Percentiles rank a stretch among this genome's conserved stretches.
These are phyloP conservation scores for Metarhizium sp. DNA, from an alignment of 2,329 filamentous ascomycete species.

Conservation along the genomic window DNA sequence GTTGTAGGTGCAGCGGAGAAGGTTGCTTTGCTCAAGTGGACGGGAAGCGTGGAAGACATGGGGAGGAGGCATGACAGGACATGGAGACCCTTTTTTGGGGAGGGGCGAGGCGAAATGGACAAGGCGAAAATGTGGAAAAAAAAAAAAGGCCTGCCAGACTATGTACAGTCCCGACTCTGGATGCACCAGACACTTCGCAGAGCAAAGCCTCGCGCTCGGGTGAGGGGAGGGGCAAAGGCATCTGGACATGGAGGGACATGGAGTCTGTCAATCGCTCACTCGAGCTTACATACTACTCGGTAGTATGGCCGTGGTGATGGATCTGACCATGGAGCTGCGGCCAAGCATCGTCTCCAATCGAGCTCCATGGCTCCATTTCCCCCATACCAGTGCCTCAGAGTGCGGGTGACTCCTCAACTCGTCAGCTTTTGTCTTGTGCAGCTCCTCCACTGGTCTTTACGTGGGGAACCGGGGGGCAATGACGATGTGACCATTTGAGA, in stretches of 20 bases:
- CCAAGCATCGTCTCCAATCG: not conserved
- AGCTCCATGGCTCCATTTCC: not conserved
- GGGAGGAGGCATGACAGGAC: not conserved
- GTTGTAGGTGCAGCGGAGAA: constrained; percentile 1
- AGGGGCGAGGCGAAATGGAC: not conserved
- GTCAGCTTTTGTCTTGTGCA: not conserved
- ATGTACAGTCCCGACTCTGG: not conserved
- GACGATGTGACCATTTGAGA: not conserved
- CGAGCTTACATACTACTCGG: not conserved
- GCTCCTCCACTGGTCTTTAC: not conserved
- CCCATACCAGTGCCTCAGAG: not conserved
- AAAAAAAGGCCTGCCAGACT: not conserved
- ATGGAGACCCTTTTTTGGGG: not conserved
- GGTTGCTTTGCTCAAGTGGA: not conserved
- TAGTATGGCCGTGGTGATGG: not conserved
- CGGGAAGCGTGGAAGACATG: not conserved
- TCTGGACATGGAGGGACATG: too few species aligned
- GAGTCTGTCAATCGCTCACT: not conserved
- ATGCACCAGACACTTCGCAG: not conserved
- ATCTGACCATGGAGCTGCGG: not conserved
- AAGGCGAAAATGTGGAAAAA: too few species aligned
- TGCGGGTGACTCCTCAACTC: not conserved
- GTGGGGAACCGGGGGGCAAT: not conserved
- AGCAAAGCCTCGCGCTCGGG: not conserved
- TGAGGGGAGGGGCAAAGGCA: not conserved